These are phyloP conservation scores for Amylostereum chailletii DNA, from an alignment of 1,284 basidiomycete species.

Conservation along the genomic window DNA sequence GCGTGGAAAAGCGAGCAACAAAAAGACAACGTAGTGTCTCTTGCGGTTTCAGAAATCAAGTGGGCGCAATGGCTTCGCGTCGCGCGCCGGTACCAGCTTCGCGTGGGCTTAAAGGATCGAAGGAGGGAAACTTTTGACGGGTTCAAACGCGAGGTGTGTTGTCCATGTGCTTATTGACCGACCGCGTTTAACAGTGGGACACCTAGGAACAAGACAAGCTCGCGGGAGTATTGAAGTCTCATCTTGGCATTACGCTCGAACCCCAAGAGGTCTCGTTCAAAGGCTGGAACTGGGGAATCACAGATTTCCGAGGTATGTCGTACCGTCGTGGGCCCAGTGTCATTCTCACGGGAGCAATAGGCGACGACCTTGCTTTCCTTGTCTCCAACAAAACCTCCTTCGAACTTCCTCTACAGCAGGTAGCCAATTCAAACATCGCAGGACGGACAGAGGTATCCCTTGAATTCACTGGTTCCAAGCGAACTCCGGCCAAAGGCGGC, in stretches of 20 bases:
- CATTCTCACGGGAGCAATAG: slow-evolving; percentile 30
- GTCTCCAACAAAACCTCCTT: slow-evolving; percentile 90
- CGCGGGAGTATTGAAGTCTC: slow-evolving; percentile 68
- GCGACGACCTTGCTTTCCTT: slow-evolving; percentile 84
- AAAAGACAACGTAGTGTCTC: slow-evolving; percentile 54
- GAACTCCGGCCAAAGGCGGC: slow-evolving; percentile 40
- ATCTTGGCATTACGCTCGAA: slow-evolving; percentile 83
- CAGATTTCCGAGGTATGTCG: slow-evolving; percentile 81
- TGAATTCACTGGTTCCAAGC: slow-evolving; percentile 65
- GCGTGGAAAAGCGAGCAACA: slow-evolving; percentile 80
- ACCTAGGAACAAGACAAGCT: slow-evolving; percentile 77
- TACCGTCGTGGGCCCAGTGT: background rate
- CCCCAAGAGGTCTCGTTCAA: slow-evolving; percentile 83
- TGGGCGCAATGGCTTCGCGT: slow-evolving; percentile 89
- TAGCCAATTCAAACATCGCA: slow-evolving; percentile 97
- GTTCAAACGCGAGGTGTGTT: slow-evolving; percentile 78
- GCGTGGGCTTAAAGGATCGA: slow-evolving; percentile 73
- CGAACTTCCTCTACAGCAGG: slow-evolving; percentile 80
- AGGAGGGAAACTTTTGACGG: slow-evolving; percentile 87
- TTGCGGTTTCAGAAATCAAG: slow-evolving; percentile 72
- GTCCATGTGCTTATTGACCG: slow-evolving; percentile 10
- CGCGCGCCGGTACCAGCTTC: slow-evolving; percentile 86
- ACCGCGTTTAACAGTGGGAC: slow-evolving; percentile 4
- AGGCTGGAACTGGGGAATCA: slow-evolving; percentile 99
- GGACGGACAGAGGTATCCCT: slow-evolving; percentile 96